Base-by-base conservation (phyloP, 768 basidiomycete genomes). In the Exidia glandulosa region DNA sequence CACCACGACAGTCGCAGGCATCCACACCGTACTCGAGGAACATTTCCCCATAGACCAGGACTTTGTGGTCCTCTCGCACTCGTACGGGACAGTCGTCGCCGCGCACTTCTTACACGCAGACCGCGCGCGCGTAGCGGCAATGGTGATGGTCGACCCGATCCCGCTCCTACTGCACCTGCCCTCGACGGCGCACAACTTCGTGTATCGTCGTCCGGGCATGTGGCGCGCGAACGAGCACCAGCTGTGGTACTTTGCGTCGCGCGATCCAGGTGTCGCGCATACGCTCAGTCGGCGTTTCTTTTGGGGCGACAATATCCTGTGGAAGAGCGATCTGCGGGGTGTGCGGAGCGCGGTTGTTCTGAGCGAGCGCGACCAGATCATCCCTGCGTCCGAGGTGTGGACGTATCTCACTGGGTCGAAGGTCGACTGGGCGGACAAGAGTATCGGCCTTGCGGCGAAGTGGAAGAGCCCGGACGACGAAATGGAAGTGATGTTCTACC, bases 241-340 rank as follows among this genome's bases (percentile, higher is more conserved):
- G 69, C 63, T 87, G 57, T 86, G 83, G 81, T 87, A 82, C 65
- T 86, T 87, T 63, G 76, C 84, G 25, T 80, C 79, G 59, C 78
- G 80, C 12, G 86, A 87, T 63, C 72, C 82, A 10, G 85, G 86
- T 64, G 76, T 85, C 52, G 78, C 84, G 56, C 76, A 81, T 2
- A 76, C 81, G 41, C 74, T 87, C 16, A 73, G 76, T 14, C 74
- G 86, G 2, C 76, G 82, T 58, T 86, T 87, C 66, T 86, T 85
- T 65, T 87, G 86, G 86, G 67, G 75, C 32, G 81, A 87, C 67
- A 82, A 79, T 34, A 72, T 81, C 14, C 62, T 86, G 31, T 87
- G 82, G 78, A 77, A 73, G 63, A 83, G 82, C 58, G 85, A 86
- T 58, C 62, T 87, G 2, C 57, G 31, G 7, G 31, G 31, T 16